phyloP scores from a whole-genome alignment of 1,284 basidiomycete species.

The Salmacisia buchloeana region DNA sequence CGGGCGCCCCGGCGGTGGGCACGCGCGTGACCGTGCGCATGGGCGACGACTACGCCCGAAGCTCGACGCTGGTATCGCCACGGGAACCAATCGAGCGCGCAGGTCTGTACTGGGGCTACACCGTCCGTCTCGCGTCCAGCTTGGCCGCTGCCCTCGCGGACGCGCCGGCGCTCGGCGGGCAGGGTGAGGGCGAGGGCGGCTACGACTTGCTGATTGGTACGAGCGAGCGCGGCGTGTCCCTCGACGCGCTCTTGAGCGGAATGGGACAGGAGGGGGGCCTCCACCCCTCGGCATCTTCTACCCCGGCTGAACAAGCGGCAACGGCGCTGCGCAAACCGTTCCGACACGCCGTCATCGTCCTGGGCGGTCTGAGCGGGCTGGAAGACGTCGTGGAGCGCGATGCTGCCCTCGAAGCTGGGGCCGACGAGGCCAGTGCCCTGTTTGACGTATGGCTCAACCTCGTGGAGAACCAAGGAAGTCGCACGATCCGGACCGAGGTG shows the following conservation, averaged over 20 bases:
- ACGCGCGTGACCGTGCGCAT: conserved; percentile 44
- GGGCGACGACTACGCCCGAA: conserved; percentile 9
- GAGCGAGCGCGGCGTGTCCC: conserved; percentile 38
- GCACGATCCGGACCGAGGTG: conserved; percentile 47
- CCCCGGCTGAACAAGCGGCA: neutral
- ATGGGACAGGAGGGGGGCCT: neutral
- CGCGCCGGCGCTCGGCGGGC: conserved; percentile 15
- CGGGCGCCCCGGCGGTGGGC: conserved; percentile 14
- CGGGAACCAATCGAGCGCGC: conserved; percentile 31
- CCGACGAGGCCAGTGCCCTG: conserved; percentile 37
- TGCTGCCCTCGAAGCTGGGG: conserved; percentile 27
- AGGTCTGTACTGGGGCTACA: conserved; percentile 49
- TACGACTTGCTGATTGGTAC: conserved; percentile 50
- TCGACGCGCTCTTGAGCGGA: conserved; percentile 18
- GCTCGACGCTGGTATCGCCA: conserved; percentile 38
- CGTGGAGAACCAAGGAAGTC: conserved; percentile 40
- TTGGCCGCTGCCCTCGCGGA: conserved; percentile 28
- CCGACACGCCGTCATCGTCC: conserved; percentile 39
- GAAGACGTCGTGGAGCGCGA: conserved; percentile 45
- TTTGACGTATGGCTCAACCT: conserved; percentile 50
- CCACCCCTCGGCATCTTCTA: too few species aligned
- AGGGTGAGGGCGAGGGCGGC: conserved; percentile 4
- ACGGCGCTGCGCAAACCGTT: conserved; percentile 14
- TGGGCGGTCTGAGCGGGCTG: conserved; percentile 46
- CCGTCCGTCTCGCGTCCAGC: conserved; percentile 30